Base-by-base conservation (phyloP, 495 filamentous ascomycete species). In the Aspergillus baeticus region DNA sequence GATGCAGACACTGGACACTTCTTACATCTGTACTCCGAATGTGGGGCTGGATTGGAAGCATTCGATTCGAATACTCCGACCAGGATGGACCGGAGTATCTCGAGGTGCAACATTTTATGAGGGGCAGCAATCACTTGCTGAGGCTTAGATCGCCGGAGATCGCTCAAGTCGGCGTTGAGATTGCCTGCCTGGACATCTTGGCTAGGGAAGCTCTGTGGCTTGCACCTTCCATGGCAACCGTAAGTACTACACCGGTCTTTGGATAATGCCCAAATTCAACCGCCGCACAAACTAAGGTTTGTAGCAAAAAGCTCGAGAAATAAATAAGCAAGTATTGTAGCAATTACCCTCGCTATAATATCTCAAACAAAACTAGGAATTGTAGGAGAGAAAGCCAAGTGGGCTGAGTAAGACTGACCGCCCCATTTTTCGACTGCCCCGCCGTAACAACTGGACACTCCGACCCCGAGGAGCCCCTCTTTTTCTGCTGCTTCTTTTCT, bases 331-430 rank as follows among this genome's bases (percentile, higher is more conserved):
- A n/a, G n/a, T n/a, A n/a, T n/a, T n/a, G n/a, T 29, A 22, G 17
- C 41, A 42, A 42, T 42, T 43, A 8, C 13, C 22, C 18, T 29
- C 21, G 10, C 23, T 45, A 29, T 20, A n/a, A 45, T 21, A 29
- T 29, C 8, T 14, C 13, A 45, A 23, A 43, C 13, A 46, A 46
- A 47, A 47, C 26, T 29, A 29, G 26, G 8, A 29, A 29, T 8
- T 8, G 26, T 3, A 54, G 6, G 3, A 17, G 21, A 43, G 4
- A 52, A 15, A 26, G 42, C 3, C 14, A 13, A 2, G 31, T 31
- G 51, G 29, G 42, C 44, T 56, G 45, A 29, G 54, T 56, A 56
- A 56, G 54, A 54, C 31, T 26, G 37, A 53, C 51, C 41, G 54
- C 54, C 54, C 54, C 54, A 56, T 56, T 49, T 49, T 26, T 29